Conservation (phyloP, 805 yeast genomes). For the Tetrapisispora taiwanensis region DNA sequence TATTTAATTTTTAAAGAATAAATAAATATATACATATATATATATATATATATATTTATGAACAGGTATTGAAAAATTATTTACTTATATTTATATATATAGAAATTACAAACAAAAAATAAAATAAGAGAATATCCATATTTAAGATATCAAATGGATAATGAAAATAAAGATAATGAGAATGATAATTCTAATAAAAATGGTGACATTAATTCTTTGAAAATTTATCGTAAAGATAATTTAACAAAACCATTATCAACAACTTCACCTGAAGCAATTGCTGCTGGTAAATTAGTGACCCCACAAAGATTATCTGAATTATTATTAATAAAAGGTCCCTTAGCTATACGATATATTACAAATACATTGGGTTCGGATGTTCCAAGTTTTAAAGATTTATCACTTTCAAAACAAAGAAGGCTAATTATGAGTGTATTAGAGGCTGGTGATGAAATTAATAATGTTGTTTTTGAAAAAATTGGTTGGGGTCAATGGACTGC, state of each 20-base stretch:
- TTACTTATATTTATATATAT: too few species aligned
- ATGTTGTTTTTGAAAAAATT: slow-evolving; percentile 74
- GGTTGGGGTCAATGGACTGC: slow-evolving; percentile 98
- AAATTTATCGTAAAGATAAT: neutral
- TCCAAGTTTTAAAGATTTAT: slow-evolving; percentile 66
- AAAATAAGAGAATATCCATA: too few species aligned
- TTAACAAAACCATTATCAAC: slow-evolving; percentile 41
- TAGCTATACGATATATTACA: slow-evolving; percentile 85
- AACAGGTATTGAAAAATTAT: too few species aligned
- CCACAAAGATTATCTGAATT: slow-evolving; percentile 65
- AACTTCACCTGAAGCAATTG: slow-evolving; percentile 78
- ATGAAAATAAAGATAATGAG: neutral
- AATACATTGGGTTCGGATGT: slow-evolving; percentile 65
- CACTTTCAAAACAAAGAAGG: slow-evolving; percentile 81
- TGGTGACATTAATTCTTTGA: neutral
- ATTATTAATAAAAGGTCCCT: slow-evolving; percentile 66
- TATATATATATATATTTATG: too few species aligned
- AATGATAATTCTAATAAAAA: neutral
- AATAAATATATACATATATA: too few species aligned
- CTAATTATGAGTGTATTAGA: slow-evolving; percentile 85
- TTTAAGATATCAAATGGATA: neutral
- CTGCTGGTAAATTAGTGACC: slow-evolving; percentile 78
- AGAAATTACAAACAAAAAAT: too few species aligned
- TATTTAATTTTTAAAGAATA: too few species aligned
- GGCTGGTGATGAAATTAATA: slow-evolving; percentile 43